phyloP scores from a whole-genome alignment of 306 rosid genomes.

The Pyrus betulifolia region DNA sequence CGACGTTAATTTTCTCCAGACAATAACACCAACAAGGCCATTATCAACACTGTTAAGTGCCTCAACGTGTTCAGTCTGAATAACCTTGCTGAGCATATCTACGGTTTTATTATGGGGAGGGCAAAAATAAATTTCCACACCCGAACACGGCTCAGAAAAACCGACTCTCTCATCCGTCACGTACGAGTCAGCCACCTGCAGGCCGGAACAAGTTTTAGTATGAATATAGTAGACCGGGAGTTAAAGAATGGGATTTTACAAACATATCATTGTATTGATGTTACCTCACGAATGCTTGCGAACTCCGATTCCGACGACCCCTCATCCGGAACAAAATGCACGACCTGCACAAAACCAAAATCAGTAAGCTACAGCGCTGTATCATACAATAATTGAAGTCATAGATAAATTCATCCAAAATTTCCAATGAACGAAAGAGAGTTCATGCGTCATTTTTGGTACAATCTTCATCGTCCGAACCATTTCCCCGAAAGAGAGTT shows the following conservation, averaged over 20 bases:
- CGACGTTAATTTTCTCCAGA: constrained; percentile 89
- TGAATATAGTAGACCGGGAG: neutral
- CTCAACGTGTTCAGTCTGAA: constrained; percentile 65
- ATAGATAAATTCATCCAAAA: too few relatives aligned
- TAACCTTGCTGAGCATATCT: constrained; percentile 73
- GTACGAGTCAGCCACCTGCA: constrained; percentile 78
- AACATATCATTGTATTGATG: neutral
- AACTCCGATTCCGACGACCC: constrained; percentile 34
- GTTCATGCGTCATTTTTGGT: neutral
- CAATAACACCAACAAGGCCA: constrained; percentile 96
- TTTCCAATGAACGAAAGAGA: neutral
- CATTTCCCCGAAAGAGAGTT: neutral
- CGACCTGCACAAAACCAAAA: constrained; percentile 41
- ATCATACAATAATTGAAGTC: neutral
- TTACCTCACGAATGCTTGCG: constrained; percentile 67
- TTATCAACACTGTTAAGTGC: constrained; percentile 72
- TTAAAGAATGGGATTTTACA: neutral
- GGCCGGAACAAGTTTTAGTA: neutral
- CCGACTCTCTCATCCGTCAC: constrained; percentile 81
- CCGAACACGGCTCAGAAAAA: constrained; percentile 71
- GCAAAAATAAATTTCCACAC: constrained; percentile 91
- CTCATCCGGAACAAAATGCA: constrained; percentile 61
- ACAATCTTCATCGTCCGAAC: neutral
- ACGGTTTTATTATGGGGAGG: constrained; percentile 72
- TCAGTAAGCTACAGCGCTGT: too few relatives aligned